Percentiles rank a stretch among this genome's conserved stretches.
phyloP scores from a whole-genome alignment of 1,284 basidiomycete genomes.

The Amylostereum areolatum region DNA sequence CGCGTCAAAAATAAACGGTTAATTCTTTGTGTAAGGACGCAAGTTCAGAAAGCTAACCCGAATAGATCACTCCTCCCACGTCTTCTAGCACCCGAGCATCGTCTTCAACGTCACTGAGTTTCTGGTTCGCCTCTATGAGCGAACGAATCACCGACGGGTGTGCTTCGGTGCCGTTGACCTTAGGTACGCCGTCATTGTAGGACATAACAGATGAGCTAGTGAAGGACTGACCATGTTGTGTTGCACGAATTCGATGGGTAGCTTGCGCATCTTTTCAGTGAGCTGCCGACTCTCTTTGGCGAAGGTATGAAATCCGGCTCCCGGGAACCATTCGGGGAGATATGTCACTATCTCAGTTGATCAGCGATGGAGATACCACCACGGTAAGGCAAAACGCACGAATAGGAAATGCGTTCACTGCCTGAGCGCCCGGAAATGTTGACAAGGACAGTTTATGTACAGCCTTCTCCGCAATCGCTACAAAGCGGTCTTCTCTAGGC shows the following conservation, averaged over 20 bases:
- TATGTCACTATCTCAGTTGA: constrained; percentile 3
- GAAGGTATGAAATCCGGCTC: constrained; percentile 6
- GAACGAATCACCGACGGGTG: constrained; percentile 4
- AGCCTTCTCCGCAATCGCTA: neutral
- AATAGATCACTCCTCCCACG: neutral
- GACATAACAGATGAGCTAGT: neutral
- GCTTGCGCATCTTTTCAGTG: neutral
- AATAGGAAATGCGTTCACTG: neutral
- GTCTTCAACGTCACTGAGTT: neutral
- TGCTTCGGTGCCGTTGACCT: constrained; percentile 2
- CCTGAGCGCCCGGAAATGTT: neutral
- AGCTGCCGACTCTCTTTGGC: neutral
- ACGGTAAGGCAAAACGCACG: neutral
- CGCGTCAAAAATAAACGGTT: neutral
- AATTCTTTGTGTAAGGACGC: neutral
- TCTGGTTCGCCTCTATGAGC: neutral
- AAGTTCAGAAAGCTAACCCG: neutral
- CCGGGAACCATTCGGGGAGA: constrained; percentile 9
- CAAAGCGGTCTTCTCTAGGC: neutral
- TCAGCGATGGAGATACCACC: neutral
- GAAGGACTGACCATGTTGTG: constrained; percentile 3
- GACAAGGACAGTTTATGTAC: neutral
- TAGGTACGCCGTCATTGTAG: neutral
- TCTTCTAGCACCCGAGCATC: neutral
- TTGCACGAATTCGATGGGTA: constrained; percentile 4